Conservation (phyloP, 2,329 filamentous ascomycete species). For the Parascedosporium putredinis region DNA sequence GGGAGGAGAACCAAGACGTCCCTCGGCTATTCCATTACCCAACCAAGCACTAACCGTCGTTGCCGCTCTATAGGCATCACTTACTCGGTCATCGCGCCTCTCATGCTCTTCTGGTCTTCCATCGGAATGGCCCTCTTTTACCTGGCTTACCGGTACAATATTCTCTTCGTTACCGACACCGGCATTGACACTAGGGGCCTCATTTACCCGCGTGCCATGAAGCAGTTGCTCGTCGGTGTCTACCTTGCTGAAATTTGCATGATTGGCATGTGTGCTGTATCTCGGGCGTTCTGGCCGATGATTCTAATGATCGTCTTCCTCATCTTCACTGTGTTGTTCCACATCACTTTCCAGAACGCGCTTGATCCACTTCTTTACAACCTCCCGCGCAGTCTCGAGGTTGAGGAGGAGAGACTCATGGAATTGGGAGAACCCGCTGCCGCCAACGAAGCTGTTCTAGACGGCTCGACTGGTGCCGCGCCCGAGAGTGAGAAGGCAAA, state of each 20-base stretch:
- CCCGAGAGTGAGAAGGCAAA: neutral
- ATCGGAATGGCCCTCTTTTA: slow-evolving; percentile 72
- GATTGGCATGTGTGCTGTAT: slow-evolving; percentile 69
- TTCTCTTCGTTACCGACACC: slow-evolving; percentile 71
- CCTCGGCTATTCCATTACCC: no score
- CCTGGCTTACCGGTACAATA: slow-evolving; percentile 75
- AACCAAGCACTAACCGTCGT: no score
- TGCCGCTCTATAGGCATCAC: slow-evolving; percentile 42
- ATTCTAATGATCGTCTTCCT: slow-evolving; percentile 67
- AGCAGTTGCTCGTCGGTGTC: slow-evolving; percentile 73
- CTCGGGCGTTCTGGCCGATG: slow-evolving; percentile 56
- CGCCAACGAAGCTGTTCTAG: slow-evolving; percentile 15
- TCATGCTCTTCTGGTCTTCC: slow-evolving; percentile 71
- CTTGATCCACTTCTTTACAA: slow-evolving; percentile 62
- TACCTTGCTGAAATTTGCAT: slow-evolving; percentile 74
- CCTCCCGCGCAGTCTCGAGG: slow-evolving; percentile 51
- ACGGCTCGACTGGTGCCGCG: slow-evolving; percentile 17
- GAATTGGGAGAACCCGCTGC: slow-evolving; percentile 13
- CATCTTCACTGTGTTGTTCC: slow-evolving; percentile 66
- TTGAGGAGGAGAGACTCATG: slow-evolving; percentile 30
- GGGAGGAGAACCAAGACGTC: no score
- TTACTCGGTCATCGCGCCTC: slow-evolving; percentile 74
- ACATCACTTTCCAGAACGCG: slow-evolving; percentile 59
- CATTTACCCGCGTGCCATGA: slow-evolving; percentile 76
- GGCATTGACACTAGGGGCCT: slow-evolving; percentile 81